A percentile compares a stretch with the other conserved stretches of the same genome.
Conservation (phyloP, 306 rosid genomes). For the Ziziphus jujuba region DNA sequence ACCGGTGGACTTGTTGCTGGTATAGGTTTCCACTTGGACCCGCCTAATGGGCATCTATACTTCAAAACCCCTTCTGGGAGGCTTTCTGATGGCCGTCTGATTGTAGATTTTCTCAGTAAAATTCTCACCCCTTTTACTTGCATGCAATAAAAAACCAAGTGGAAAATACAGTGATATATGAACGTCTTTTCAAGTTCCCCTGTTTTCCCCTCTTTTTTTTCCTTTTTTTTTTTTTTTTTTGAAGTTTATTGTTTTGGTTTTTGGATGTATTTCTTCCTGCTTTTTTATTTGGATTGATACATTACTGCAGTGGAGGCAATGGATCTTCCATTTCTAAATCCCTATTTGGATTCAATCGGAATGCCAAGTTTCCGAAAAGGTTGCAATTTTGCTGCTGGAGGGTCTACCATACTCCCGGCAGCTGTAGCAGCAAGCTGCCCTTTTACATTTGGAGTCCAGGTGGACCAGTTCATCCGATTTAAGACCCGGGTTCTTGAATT, state of each 20-base stretch:
- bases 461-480: conserved; percentile 71
- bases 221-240: too few relatives aligned
- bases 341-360: conserved; percentile 85
- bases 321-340: conserved; percentile 68
- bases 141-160: too few relatives aligned
- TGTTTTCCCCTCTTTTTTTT: neutral
- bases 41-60: conserved; percentile 62
- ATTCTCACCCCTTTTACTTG: conserved; percentile 13
- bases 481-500: conserved; percentile 73
- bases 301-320: conserved; percentile 78
- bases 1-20: conserved; percentile 57
- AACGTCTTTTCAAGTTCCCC: conserved; percentile 12
- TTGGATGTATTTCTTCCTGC: neutral
- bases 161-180: too few relatives aligned
- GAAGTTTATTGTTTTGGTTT: neutral
- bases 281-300: neutral
- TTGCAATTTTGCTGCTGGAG: conserved; percentile 92
- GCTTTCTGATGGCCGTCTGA: conserved; percentile 63
- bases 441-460: conserved; percentile 74
- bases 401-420: conserved; percentile 75
- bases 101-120: conserved; percentile 68
- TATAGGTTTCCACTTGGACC: conserved; percentile 43
- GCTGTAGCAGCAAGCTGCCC: conserved; percentile 67
- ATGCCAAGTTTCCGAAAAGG: conserved; percentile 74
- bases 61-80: conserved; percentile 60